Evolutionary conservation across 129 eudicot genomes (phyloP).

Genomic region (Oenanthe sinensis): DNA sequence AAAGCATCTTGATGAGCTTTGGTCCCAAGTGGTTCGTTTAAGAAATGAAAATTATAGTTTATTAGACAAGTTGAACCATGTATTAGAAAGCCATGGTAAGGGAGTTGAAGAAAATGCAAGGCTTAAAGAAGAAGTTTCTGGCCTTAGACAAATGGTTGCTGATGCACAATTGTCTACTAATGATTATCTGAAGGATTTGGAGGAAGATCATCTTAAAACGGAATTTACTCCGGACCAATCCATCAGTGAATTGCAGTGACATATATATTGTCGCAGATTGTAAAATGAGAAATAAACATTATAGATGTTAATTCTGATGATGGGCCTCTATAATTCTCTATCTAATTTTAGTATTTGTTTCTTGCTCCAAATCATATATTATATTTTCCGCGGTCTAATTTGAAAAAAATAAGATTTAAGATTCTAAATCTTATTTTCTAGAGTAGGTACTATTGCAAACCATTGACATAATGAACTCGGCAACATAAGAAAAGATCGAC

Average conservation of each 20-base stretch:
- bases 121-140: constrained; percentile 70
- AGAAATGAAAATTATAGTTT: constrained; percentile 71
- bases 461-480: background rate
- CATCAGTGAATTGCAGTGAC: background rate
- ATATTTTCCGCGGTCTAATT: background rate
- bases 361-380: background rate
- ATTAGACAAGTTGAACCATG: constrained; percentile 50
- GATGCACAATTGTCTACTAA: constrained; percentile 46
- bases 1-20: constrained; percentile 77
- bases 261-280: background rate
- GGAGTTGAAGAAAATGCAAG: constrained; percentile 48
- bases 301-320: background rate
- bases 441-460: background rate
- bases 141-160: constrained; percentile 39
- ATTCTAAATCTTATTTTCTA: background rate
- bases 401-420: background rate
- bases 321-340: background rate
- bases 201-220: background rate
- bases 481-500: too few species aligned
- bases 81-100: constrained; percentile 48
- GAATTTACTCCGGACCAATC: background rate
- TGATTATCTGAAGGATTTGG: constrained; percentile 38
- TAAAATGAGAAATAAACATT: too few species aligned
- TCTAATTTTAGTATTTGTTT: background rate
- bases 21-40: constrained; percentile 66